Base-by-base conservation (phyloP, 2,329 filamentous ascomycete genomes). In the Drechslerella coelobrocha region DNA sequence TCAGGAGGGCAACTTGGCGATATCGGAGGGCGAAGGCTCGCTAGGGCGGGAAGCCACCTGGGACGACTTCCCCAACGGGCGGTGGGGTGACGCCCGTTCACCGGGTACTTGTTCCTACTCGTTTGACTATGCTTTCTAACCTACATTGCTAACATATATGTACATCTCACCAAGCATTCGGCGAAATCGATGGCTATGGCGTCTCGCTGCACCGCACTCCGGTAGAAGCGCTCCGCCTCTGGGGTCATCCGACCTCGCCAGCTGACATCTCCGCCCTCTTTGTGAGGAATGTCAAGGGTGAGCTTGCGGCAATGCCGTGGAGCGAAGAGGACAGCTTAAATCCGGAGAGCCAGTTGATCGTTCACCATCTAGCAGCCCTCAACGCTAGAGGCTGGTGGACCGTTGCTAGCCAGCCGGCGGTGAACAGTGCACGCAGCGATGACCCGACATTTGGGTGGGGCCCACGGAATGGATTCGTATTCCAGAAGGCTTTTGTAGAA, bases 401-500 rank as follows among this genome's bases (percentile, higher is more conserved):
- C 1, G 88, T 99, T 2, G 94, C 94, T 2, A 96, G 91, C 2
- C 94, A 99, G 78, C 94, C 94, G 2, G 91, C 93, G 14, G 91
- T 97, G 63, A 96, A 97, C 77, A 92, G 92, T 43, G 81, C 92
- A 19, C 85, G 84, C 34, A 95, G 90, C 26, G 86, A 84, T 51
- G 86, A 99, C 78, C 80, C 84, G 2, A 85, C 90, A 19, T 96
- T 96, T 76, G 94, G 94, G 73, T 99, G 94, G 94, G 94, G 94
- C 0, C 94, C 94, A 0, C 85, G 85, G 53, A 88, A 92, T 76
- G 94, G 94, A 17, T 97, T 96, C 78, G 92, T 97, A 51, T 99
- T 97, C 82, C 94, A 99, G 77, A 99, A 97, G 80, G 89, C 93
- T 0, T 99, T 99, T 79, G 92, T 99, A 55, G 94, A 99, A 79